Evolutionary conservation across 2,329 filamentous ascomycete species (phyloP).

Genomic region (Setomelanomma holmii): DNA sequence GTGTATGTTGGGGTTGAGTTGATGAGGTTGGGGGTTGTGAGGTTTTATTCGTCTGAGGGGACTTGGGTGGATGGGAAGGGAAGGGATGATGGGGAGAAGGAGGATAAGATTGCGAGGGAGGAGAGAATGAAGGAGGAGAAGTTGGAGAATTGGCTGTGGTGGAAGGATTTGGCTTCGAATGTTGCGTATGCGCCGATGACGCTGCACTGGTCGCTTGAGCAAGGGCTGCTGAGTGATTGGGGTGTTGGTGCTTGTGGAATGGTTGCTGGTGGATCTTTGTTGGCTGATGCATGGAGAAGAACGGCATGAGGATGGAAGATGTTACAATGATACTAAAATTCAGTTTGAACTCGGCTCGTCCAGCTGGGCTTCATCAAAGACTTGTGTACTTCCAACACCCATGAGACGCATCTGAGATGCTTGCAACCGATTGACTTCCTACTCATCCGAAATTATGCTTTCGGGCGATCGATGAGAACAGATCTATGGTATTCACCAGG

Average conservation of each 20-base stretch:
- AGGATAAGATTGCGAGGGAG: slow-evolving; percentile 53
- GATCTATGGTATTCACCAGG: too few relatives aligned
- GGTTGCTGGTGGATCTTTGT: slow-evolving; percentile 53
- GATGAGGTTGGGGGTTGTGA: slow-evolving; percentile 61
- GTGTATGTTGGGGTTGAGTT: slow-evolving; percentile 80
- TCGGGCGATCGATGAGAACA: too few relatives aligned
- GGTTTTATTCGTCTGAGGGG: slow-evolving; percentile 37
- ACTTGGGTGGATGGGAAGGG: slow-evolving; percentile 20
- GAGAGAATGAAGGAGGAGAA: slow-evolving; percentile 33
- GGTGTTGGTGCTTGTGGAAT: slow-evolving; percentile 66
- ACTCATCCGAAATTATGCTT: too few relatives aligned
- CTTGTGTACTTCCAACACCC: too few relatives aligned
- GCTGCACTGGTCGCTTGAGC: slow-evolving; percentile 78
- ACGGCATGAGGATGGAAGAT: too few relatives aligned
- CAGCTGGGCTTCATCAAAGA: too few relatives aligned
- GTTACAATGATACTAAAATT: too few relatives aligned
- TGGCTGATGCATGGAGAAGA: slow-evolving; percentile 56
- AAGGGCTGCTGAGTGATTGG: slow-evolving; percentile 61
- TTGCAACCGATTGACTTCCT: too few relatives aligned
- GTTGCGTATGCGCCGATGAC: slow-evolving; percentile 82
- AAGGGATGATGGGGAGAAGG: slow-evolving; percentile 54
- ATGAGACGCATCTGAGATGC: too few relatives aligned
- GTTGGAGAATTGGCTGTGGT: slow-evolving; percentile 59
- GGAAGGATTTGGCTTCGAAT: slow-evolving; percentile 72
- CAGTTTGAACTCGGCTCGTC: too few relatives aligned